A percentile compares a stretch with the other conserved stretches of the same genome.
Evolutionary conservation across 805 yeast species (phyloP).

Genomic region (Clavispora santaluciae): DNA sequence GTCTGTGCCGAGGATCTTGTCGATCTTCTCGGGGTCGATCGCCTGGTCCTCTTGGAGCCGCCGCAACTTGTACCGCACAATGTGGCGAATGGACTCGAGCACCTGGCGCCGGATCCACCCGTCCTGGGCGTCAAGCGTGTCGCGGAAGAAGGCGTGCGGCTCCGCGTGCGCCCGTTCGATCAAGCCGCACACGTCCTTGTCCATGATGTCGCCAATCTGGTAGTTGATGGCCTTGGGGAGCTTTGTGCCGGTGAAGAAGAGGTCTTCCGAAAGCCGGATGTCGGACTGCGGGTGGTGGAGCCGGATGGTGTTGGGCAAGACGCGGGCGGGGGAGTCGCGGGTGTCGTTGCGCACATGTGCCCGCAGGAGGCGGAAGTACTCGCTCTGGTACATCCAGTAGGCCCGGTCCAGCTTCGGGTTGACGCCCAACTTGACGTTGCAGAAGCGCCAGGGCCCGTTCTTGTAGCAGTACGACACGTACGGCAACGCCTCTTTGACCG

Average conservation of each 20-base stretch:
- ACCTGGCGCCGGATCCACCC: conserved; percentile 78
- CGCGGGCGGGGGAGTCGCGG: conserved; percentile 13
- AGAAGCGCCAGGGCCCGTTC: conserved; percentile 93
- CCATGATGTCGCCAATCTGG: conserved; percentile 75
- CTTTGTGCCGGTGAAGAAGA: conserved; percentile 67
- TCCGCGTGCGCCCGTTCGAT: conserved; percentile 31
- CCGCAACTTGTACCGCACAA: conserved; percentile 68
- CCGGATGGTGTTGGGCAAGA: conserved; percentile 24
- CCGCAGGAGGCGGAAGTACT: conserved; percentile 62
- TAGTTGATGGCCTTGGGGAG: conserved; percentile 67
- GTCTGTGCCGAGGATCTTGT: conserved; percentile 40
- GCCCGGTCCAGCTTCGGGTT: conserved; percentile 60
- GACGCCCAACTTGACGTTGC: conserved; percentile 72
- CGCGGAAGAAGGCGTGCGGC: conserved; percentile 30
- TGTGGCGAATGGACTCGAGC: conserved; percentile 58
- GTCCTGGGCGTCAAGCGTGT: conserved; percentile 45
- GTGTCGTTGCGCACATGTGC: conserved; percentile 5
- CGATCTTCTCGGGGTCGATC: conserved; percentile 37
- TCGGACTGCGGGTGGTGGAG: conserved; percentile 11
- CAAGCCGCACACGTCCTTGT: conserved; percentile 50
- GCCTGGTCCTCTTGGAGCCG: conserved; percentile 51
- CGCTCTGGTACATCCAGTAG: conserved; percentile 73
- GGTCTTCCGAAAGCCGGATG: conserved; percentile 26
- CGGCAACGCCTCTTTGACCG: conserved; percentile 72
- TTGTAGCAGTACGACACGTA: conserved; percentile 76